These are phyloP conservation scores for Chlamydomonas reinhardtii DNA, from an alignment of 163 green algal species.

Conservation along the genomic window DNA sequence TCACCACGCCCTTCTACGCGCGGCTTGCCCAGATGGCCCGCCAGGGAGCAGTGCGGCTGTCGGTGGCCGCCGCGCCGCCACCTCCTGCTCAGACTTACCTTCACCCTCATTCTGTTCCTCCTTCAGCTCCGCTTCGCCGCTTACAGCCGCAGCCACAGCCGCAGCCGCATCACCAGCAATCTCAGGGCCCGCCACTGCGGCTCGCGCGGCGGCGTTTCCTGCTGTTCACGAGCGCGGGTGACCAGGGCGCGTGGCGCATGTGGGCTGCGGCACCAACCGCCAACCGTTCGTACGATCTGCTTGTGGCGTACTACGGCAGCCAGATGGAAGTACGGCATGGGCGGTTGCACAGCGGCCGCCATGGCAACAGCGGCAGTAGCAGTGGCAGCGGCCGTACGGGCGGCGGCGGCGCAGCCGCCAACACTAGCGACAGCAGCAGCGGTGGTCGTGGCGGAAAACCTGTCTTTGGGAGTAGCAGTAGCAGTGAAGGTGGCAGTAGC, in stretches of 20 bases:
- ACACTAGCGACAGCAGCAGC: background rate
- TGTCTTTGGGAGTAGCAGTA: too few relatives aligned
- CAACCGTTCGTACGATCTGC: slow-evolving; percentile 10
- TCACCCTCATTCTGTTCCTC: too few relatives aligned
- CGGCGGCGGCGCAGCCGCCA: background rate
- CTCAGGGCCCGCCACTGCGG: background rate
- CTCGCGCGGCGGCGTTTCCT: slow-evolving; percentile 22
- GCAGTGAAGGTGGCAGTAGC: background rate
- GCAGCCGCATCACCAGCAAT: background rate
- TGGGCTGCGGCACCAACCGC: background rate
- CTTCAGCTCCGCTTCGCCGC: background rate
- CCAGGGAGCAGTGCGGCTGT: background rate
- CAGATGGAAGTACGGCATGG: background rate
- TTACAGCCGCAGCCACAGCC: background rate
- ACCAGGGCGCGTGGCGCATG: slow-evolving; percentile 36
- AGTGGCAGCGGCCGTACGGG: background rate
- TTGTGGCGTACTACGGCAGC: slow-evolving; percentile 32
- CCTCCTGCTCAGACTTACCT: too few relatives aligned
- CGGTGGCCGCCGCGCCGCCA: background rate
- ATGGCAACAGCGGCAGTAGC: background rate
- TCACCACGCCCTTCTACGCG: slow-evolving; percentile 16
- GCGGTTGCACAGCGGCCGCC: background rate
- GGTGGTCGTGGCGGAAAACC: too few relatives aligned
- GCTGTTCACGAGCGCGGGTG: slow-evolving; percentile 25
- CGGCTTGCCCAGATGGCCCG: background rate